Base-by-base conservation (phyloP, 495 filamentous ascomycete species). In the Copromyces sp. region DNA sequence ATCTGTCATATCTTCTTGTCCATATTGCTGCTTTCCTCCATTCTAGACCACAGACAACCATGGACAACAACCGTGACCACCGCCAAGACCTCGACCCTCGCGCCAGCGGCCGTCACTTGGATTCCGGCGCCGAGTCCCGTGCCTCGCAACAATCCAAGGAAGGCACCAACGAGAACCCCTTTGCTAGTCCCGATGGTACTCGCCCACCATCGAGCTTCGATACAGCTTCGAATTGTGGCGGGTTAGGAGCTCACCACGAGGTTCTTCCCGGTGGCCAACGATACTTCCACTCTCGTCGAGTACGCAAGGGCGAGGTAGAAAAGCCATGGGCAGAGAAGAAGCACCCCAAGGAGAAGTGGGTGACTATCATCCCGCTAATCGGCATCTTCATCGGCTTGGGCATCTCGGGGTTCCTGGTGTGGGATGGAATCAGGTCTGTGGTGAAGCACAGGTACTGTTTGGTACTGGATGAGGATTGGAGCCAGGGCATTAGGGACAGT, bases 341-440 rank as follows among this genome's bases (percentile, higher is more conserved):
- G 70, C 91, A 94, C 77, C 90, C 92, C 4, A 89, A 87, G 78
- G 90, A 94, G 85, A 94, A 93, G 83, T 94, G 92, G 93, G 90
- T 92, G 5, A 93, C 89, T 29, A 93, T 94, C 71, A 87, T 94
- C 39, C 92, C 92, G 4, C 75, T 93, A 61, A 78, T 92, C 35
- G 92, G 92, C 29, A 83, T 94, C 65, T 24, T 87, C 17, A 68
- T 93, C 11, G 92, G 92, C 32, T 75, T 94, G 61, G 88, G 75
- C 4, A 84, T 94, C 61, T 86, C 90, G 4, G 92, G 84, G 1
- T 85, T 93, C 74, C 77, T 94, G 61, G 83, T 94, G 14, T 94
- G 89, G 83, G 88, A 92, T 73, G 93, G 92, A 9, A 74, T 93
- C 20, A 80, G 81, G 7, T 87, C 86, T 68, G 91, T 95, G 3